These are phyloP conservation scores for Fusarium virguliforme DNA, from an alignment of 2,329 filamentous ascomycete genomes.

Conservation along the genomic window DNA sequence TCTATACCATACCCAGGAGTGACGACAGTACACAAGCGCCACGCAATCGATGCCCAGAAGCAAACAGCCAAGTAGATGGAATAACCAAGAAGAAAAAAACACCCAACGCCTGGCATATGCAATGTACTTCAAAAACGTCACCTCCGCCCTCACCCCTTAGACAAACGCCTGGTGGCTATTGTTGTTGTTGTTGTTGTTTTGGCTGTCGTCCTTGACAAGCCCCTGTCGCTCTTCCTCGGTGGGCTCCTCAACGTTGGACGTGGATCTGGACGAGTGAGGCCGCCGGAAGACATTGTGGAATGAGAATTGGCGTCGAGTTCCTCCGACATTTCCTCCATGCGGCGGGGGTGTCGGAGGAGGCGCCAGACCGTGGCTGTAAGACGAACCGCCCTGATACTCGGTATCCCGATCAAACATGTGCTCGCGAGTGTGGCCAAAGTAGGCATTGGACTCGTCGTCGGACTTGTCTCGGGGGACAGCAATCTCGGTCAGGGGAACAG, in stretches of 20 bases:
- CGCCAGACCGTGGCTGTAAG: constrained; percentile 58
- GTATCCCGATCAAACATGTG: constrained; percentile 66
- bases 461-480: constrained; percentile 65
- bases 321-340: constrained; percentile 71
- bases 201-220: constrained; percentile 77
- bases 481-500: constrained; percentile 76
- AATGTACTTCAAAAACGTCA: constrained; percentile 28
- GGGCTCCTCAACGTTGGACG: constrained; percentile 56
- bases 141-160: constrained; percentile 32
- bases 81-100: constrained; percentile 28
- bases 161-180: constrained; percentile 36
- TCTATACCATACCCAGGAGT: constrained; percentile 44
- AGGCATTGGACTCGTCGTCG: constrained; percentile 61
- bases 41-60: constrained; percentile 32
- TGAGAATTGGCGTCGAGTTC: constrained; percentile 85
- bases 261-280: constrained; percentile 53
- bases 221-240: constrained; percentile 89
- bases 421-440: constrained; percentile 58
- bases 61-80: constrained; percentile 18
- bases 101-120: constrained; percentile 50
- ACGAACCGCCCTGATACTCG: constrained; percentile 66
- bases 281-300: constrained; percentile 86
- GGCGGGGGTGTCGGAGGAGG: constrained; percentile 76
- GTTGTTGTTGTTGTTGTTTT: not conserved
- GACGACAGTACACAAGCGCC: constrained; percentile 44